These are phyloP conservation scores for Curvularia hawaiiensis DNA, from an alignment of 2,329 filamentous ascomycete species.

Conservation along the genomic window DNA sequence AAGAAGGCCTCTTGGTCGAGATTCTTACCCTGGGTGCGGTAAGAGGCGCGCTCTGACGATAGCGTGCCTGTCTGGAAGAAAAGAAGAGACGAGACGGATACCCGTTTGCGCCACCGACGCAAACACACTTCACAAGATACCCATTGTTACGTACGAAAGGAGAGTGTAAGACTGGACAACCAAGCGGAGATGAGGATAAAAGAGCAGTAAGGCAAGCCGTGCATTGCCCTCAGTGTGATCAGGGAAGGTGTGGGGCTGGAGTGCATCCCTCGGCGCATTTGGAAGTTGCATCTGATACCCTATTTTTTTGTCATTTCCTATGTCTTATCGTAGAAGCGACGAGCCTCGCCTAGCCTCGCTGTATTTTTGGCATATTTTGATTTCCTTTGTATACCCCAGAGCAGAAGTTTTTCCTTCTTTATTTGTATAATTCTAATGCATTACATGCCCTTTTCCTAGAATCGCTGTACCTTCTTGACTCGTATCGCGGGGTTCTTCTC, in stretches of 20 bases:
- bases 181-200: neutral
- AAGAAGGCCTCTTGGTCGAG: constrained; percentile 29
- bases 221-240: constrained; percentile 3
- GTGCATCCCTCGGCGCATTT: constrained; percentile 1
- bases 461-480: neutral
- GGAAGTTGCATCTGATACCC: constrained; percentile 14
- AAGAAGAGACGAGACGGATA: constrained; percentile 4
- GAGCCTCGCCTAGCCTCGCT: constrained; percentile 1
- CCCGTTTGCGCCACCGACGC: constrained; percentile 2
- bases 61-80: neutral
- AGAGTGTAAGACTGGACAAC: neutral
- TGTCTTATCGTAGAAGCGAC: constrained; percentile 7
- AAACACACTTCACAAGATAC: constrained; percentile 13
- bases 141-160: constrained; percentile 10
- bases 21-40: constrained; percentile 26
- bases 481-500: constrained; percentile 8
- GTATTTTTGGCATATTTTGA: constrained; percentile 8
- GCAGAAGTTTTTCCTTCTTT: neutral
- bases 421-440: constrained; percentile 11
- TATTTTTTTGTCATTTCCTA: constrained; percentile 7
- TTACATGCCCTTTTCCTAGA: neutral
- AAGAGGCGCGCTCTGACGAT: neutral
- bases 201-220: neutral
- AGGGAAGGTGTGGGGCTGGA: constrained; percentile 17
- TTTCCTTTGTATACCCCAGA: constrained; percentile 11